Evolutionary conservation across 768 basidiomycete species (phyloP), one percentile per base, ranked within the genome.

Genomic region (Trichaptum fuscoviolaceum): DNA sequence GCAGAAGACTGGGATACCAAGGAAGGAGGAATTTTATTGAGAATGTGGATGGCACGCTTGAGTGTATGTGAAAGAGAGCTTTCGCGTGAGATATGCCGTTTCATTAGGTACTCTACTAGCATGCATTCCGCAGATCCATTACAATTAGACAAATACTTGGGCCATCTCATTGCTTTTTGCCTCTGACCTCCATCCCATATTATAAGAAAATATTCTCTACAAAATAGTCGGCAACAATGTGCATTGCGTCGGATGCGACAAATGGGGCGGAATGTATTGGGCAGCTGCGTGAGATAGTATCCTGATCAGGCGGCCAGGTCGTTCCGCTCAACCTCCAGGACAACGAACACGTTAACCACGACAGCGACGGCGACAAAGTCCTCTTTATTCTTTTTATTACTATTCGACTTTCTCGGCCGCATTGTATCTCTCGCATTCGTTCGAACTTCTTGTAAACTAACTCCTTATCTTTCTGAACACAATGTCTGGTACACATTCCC

Each of bases 401-500:
- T 52, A 12, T 52, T 12, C 42, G 42, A 52, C 20, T 52, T 52
- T 52, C 42, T 20, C 10, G 42, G 42, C 15, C 5, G 20, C 10
- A 52, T 20, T 52, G 42, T 52, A 52, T 52, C 42, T 52, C 42
- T 20, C 12, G 5, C 42, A 4, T 52, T 52, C 42, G 42, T 52
- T 52, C 42, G 15, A 52, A 6, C 42, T 52, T 52, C 42, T 52
- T 52, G 59, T 61, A 25, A 9, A 25, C 10, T 61, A 61, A 25
- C 59, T 5, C 15, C 23, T 24, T 34, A 23, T 18, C 59, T 61
- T 24, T 61, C 59, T 61, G 15, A 12, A 61, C 59, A 24, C 24
- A 18, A 61, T 61, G 59, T 61, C 59, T 61, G 59, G 59, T 9
- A 61, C 59, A 61, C 59, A 61, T 5, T 61, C 59, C 1, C 59